Conservation (phyloP, 2,329 filamentous ascomycete genomes). For the Kalmusia sp. region DNA sequence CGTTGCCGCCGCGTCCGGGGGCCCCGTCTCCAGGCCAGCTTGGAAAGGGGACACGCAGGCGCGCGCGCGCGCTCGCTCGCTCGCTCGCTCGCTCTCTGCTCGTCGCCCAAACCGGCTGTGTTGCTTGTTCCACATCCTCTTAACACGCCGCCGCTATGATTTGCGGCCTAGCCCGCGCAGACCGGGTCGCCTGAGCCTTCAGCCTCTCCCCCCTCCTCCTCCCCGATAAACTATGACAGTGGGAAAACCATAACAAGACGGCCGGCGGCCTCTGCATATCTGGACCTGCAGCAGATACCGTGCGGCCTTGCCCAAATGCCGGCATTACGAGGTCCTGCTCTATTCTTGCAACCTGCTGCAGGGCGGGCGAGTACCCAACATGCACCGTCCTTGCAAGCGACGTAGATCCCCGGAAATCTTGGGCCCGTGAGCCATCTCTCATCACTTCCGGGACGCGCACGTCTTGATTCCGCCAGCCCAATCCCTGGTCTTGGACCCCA, state of each 20-base stretch:
- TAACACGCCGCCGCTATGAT: slow-evolving; percentile 34
- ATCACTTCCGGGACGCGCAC: slow-evolving; percentile 6
- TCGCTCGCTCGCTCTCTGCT: slow-evolving; percentile 17
- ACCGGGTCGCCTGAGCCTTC: slow-evolving; percentile 35
- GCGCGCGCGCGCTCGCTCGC: slow-evolving; percentile 11
- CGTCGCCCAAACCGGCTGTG: no score
- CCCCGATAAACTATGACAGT: slow-evolving; percentile 37
- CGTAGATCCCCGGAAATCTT: slow-evolving; percentile 21
- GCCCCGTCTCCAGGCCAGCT: neutral
- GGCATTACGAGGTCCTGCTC: slow-evolving; percentile 17
- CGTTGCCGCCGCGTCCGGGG: neutral
- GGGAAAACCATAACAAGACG: slow-evolving; percentile 28
- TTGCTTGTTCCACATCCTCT: slow-evolving; percentile 20
- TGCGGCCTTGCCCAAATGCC: slow-evolving; percentile 16
- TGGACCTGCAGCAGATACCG: slow-evolving; percentile 22
- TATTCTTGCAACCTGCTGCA: slow-evolving; percentile 30
- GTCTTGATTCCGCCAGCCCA: slow-evolving; percentile 4
- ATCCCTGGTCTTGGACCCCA: slow-evolving; percentile 13
- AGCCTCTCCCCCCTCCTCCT: slow-evolving; percentile 30
- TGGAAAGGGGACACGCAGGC: neutral
- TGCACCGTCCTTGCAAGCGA: slow-evolving; percentile 17
- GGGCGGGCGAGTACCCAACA: slow-evolving; percentile 12
- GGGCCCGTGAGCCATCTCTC: slow-evolving; percentile 14
- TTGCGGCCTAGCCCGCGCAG: slow-evolving; percentile 33
- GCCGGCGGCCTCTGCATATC: slow-evolving; percentile 24